Evolutionary conservation across 2,329 filamentous ascomycete genomes (phyloP), one percentile per base, ranked within the genome.

Genomic region (Ophiosphaerella narmari): DNA sequence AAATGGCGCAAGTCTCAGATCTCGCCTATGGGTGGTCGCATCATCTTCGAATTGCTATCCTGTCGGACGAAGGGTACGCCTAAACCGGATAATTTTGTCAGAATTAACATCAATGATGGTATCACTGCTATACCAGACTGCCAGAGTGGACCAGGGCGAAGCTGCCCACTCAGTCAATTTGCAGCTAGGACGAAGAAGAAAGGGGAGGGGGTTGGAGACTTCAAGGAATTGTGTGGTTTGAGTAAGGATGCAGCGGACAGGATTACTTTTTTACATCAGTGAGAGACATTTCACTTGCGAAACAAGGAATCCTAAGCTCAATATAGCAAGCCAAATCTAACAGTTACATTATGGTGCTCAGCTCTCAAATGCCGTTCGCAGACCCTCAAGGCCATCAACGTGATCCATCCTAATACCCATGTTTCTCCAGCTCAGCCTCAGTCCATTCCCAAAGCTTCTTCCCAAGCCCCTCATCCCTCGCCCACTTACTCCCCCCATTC

Each of bases 21-120:
- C 5, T 75, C 80, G 32, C 82, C 82, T 4, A 85, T 85, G 82
- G 80, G 80, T 12, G 82, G 78, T 6, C 74, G 81, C 18, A 68
- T 83, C 36, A 77, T 81, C 36, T 73, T 85, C 48, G 82, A 86
- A 59, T 70, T 82, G 9, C 67, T 85, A 21, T 67, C 68, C 7
- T 85, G 63, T 29, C 43, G 49, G 9, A 53, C 38, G 3, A 41
- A 37, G 6, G 5, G 1, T 18, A 21, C 18, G 11, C 13, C 16
- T 29, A 23, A 7, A 3, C 29, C 38, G 5, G 44, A 32, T 3
- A 62, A 60, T 4, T 83, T 75, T 52, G 71, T 85, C 18, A 76
- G 82, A 14, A 62, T 85, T 50, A 82, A 81, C 39, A 76, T 85
- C 61, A 85, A 85, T 58, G 82, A 85, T 57, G 80, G 77, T 7